Base-by-base conservation (phyloP, 2,329 filamentous ascomycete genomes). In the Talaromyces sp. region DNA sequence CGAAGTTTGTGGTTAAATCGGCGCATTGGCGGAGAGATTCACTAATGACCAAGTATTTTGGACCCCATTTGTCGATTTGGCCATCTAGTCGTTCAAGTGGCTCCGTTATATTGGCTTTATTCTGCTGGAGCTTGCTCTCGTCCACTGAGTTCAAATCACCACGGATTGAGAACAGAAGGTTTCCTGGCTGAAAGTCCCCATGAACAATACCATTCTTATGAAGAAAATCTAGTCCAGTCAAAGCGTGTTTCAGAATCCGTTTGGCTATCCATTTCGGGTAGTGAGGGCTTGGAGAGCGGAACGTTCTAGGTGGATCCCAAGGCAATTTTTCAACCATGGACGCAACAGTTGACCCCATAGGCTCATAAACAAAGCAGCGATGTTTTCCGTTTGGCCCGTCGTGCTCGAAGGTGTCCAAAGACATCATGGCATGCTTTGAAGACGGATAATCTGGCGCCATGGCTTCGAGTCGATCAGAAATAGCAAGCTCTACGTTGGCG, bases 101-200 rank as follows among this genome's bases (percentile, higher is more conserved):
- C 28, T 54, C 14, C 5, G 52, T 54, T 8, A 33, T 54, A 10
- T 54, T 54, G 52, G 28, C 30, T 63, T 65, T 61, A 61, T 67
- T 63, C 56, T 69, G 69, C 53, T 52, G 65, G 53, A 73, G 63
- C 56, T 65, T 55, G 9, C 67, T 51, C 58, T 66, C 65, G 1
- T 62, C 56, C 2, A 28, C 58, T 18, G 58, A 63, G 60, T 65
- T 52, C 27, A 69, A 8, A 64, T 68, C 50, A 9, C 54, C 54
- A 54, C 52, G 52, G 57, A 69, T 64, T 59, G 61, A 14, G 44
- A 68, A 67, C 57, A 69, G 64, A 28, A 69, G 64, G 47, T 69
- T 69, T 56, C 68, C 68, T 44, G 63, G 65, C 47, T 69, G 67
- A 54, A 69, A 67, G 57, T 69, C 68, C 57, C 66, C 65, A 60